Percentiles rank a stretch among this genome's conserved stretches.
Evolutionary conservation across 129 eudicot genomes (phyloP).

Genomic region (Artemisia annua): DNA sequence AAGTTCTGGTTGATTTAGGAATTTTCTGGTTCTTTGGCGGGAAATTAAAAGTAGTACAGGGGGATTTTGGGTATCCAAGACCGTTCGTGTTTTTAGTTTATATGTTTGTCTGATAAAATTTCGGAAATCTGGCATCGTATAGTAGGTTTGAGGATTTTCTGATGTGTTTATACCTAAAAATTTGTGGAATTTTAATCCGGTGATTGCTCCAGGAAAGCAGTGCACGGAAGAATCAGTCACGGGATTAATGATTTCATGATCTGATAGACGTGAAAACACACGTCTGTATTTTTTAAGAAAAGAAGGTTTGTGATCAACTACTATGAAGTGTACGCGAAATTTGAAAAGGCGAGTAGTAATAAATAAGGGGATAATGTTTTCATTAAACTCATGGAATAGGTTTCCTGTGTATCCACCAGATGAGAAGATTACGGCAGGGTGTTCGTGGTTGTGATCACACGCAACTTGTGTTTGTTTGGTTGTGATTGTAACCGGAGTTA

Average conservation of each 20-base stretch:
- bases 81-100: constrained; percentile 25
- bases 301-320: constrained; percentile 44
- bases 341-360: constrained; percentile 49
- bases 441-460: constrained; percentile 45
- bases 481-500: constrained; percentile 39
- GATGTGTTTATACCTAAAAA: constrained; percentile 40
- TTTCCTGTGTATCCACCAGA: constrained; percentile 62
- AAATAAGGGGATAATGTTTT: constrained; percentile 55
- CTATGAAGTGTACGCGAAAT: constrained; percentile 47
- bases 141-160: constrained; percentile 36
- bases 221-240: constrained; percentile 34
- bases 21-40: constrained; percentile 41
- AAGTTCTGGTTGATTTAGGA: constrained; percentile 55
- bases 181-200: constrained; percentile 52
- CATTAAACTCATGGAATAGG: constrained; percentile 71
- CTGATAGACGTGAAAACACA: constrained; percentile 39
- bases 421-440: constrained; percentile 63
- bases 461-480: constrained; percentile 17
- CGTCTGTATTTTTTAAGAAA: constrained; percentile 39
- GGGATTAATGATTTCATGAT: constrained; percentile 39
- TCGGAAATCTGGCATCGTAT: constrained; percentile 49
- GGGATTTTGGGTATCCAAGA: constrained; percentile 16
- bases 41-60: constrained; percentile 55
- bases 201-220: constrained; percentile 53
- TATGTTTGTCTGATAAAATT: constrained; percentile 48